Percentiles rank a stretch among this genome's conserved stretches.
These are phyloP conservation scores for Ascomycota sp. DNA, from an alignment of 2,329 filamentous ascomycete species.

Conservation along the genomic window DNA sequence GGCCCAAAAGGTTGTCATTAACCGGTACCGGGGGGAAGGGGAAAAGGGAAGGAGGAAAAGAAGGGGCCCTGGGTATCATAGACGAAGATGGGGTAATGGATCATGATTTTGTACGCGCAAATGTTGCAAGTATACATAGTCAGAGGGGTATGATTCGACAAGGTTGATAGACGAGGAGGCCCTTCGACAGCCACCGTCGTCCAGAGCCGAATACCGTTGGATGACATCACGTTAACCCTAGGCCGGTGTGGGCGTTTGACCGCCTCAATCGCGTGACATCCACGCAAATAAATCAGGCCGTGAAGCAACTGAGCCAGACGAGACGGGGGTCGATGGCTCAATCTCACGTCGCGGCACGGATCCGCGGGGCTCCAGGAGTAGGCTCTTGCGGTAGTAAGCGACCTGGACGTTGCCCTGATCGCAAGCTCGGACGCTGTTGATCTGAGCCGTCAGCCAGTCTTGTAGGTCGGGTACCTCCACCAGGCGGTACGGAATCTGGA, in stretches of 20 bases:
- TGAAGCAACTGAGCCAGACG: constrained; percentile 9
- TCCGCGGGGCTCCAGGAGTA: constrained; percentile 63
- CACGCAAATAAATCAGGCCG: constrained; percentile 26
- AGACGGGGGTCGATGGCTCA: constrained; percentile 13
- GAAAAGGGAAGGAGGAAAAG: too few species aligned
- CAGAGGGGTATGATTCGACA: too few species aligned
- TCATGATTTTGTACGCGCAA: too few species aligned
- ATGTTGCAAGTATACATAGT: too few species aligned
- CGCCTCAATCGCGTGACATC: constrained; percentile 26
- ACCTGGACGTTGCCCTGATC: constrained; percentile 36
- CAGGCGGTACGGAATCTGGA: constrained; percentile 82
- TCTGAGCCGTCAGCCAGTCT: constrained; percentile 74
- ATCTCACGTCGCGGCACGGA: constrained; percentile 11
- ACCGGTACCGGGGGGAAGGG: too few species aligned
- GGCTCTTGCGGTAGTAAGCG: constrained; percentile 58
- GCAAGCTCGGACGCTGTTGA: constrained; percentile 50
- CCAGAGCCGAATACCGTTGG: too few species aligned
- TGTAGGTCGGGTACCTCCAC: constrained; percentile 73
- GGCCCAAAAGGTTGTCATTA: too few species aligned
- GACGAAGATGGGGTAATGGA: too few species aligned
- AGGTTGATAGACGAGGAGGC: too few species aligned
- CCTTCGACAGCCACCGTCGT: too few species aligned
- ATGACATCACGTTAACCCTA: constrained; percentile 4
- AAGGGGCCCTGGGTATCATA: too few species aligned
- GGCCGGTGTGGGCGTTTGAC: constrained; percentile 9